Conservation (phyloP, 768 basidiomycete genomes). For the Strobilomyces dryophilus region DNA sequence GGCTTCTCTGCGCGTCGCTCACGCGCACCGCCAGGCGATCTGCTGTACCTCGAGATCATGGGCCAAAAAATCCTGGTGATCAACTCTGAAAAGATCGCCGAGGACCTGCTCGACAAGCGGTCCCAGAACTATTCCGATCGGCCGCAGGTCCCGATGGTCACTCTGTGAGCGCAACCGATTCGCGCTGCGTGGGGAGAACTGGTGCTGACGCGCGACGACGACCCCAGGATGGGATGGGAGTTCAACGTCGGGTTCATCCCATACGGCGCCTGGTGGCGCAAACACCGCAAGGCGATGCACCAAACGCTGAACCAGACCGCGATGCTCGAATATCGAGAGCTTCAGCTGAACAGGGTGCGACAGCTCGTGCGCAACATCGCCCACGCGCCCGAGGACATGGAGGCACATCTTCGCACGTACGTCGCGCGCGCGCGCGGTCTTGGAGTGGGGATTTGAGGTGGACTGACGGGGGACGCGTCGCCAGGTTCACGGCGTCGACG, state of each 20-base stretch:
- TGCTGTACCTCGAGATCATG: slow-evolving; percentile 27
- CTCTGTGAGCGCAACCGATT: slow-evolving; percentile 17
- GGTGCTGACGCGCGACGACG: neutral
- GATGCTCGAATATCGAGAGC: slow-evolving; percentile 24
- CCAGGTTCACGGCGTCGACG: slow-evolving; percentile 28
- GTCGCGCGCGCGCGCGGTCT: neutral
- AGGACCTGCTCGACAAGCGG: slow-evolving; percentile 28
- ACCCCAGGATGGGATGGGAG: slow-evolving; percentile 34
- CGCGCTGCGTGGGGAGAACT: too few relatives aligned
- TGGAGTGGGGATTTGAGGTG: too few relatives aligned
- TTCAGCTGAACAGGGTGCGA: slow-evolving; percentile 31
- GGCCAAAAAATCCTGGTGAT: slow-evolving; percentile 20
- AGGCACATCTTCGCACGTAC: slow-evolving; percentile 21
- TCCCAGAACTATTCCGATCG: slow-evolving; percentile 28
- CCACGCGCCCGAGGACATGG: slow-evolving; percentile 25
- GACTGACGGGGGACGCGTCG: too few relatives aligned
- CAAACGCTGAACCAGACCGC: slow-evolving; percentile 33
- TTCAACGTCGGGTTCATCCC: slow-evolving; percentile 34
- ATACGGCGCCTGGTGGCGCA: slow-evolving; percentile 37
- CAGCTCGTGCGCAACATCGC: slow-evolving; percentile 31
- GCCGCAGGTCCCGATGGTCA: slow-evolving; percentile 22
- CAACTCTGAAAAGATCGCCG: slow-evolving; percentile 21
- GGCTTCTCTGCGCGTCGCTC: neutral
- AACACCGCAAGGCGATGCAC: slow-evolving; percentile 35
- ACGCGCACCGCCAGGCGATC: slow-evolving; percentile 15